Evolutionary conservation across 176 grass and related monocot species (phyloP), one percentile per base, ranked within the genome.

Genomic region (Rhynchospora tenuis): DNA sequence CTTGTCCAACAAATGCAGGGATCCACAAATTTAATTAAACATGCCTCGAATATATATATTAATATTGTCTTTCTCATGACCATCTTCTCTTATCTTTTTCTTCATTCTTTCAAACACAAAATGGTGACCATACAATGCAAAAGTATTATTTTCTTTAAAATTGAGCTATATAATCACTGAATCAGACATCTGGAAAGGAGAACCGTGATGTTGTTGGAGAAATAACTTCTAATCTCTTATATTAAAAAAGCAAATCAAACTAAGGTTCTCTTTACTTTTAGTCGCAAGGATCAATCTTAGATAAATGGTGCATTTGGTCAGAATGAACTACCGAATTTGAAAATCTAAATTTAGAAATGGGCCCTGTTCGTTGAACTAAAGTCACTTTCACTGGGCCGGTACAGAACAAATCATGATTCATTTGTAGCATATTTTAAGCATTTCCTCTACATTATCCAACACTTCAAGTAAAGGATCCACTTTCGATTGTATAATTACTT

Each of bases 1-100:
- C 42, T 45, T 81, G 78, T 81, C n/a, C 60, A 15, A 51, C 20
- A 51, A 82, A 82, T 43, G 52, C 52, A 66, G 61, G 59, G 24
- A 82, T 67, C 46, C 60, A 13, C n/a, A 6, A 50, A 31, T 65
- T 50, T 82, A 52, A 52, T 61, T 14, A 16, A 31, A 78, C 12
- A 16, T 58, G 10, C 19, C 1, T 31, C 31, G 23, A 16, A 20
- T n/a, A 50, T 51, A 81, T 51, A 81, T 60, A 31, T 44, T 24
- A 20, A n/a, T 61, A 61, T 80, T 63, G 23, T 48, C 42, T 24
- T 24, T 73, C 1, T 38, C 5, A 3, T 52, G 5, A 38, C 33
- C 33, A 3, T 4, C 33, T 38, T 38, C 33, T n/a, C 33, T 38
- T 38, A 38, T 38, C 33, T 38, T 28, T 16, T 31, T 16, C 15